phyloP scores from a whole-genome alignment of 257 asterid genomes.

The Fraxinus quadrangulata region DNA sequence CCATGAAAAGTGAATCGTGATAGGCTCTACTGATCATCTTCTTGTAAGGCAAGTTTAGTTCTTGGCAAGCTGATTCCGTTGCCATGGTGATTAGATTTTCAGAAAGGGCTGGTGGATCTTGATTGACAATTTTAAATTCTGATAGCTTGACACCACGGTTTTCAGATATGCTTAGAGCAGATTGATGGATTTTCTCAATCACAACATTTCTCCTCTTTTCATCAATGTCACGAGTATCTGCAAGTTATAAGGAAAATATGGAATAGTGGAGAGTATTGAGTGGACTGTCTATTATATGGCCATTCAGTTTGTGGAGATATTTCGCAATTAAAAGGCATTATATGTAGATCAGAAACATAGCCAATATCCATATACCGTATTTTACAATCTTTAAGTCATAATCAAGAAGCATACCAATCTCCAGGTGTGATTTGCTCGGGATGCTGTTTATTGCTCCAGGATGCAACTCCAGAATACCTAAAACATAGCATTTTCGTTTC shows the following conservation, averaged over 20 bases:
- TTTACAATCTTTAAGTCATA: background rate
- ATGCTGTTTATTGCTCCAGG: conserved; percentile 99
- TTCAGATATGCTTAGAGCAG: conserved; percentile 61
- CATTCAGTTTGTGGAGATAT: background rate
- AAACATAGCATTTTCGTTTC: background rate
- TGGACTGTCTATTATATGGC: background rate
- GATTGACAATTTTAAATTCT: conserved; percentile 75
- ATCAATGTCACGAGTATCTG: conserved; percentile 92
- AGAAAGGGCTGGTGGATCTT: conserved; percentile 92
- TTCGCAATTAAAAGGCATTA: background rate
- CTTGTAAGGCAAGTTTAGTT: conserved; percentile 72
- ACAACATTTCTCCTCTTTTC: conserved; percentile 73
- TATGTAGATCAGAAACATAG: background rate
- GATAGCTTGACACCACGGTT: conserved; percentile 68
- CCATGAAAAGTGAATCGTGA: conserved; percentile 95
- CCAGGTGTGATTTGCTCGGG: conserved; percentile 90
- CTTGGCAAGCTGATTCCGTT: conserved; percentile 72
- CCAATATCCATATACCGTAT: background rate
- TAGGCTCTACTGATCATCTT: conserved; percentile 97
- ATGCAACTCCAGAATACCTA: conserved; percentile 90
- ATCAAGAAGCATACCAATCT: conserved; percentile 60
- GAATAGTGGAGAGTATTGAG: background rate
- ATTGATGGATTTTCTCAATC: conserved; percentile 61
- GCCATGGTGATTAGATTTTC: conserved; percentile 64
- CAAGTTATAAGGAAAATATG: conserved; percentile 7